Conservation (phyloP, 176 grass and related monocot genomes). For the Chloris gayana region DNA sequence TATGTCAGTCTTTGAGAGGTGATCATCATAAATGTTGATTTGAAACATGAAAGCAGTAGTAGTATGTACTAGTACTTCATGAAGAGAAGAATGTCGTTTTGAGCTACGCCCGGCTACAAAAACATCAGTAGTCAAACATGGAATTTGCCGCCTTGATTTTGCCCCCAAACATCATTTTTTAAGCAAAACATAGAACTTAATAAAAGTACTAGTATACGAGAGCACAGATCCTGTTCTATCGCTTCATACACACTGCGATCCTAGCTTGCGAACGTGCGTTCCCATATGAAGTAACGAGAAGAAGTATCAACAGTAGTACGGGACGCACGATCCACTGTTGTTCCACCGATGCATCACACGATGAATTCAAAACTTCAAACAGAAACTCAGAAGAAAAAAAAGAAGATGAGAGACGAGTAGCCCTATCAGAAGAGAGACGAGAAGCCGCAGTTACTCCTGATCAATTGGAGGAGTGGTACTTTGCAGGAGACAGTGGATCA, state of each 20-base stretch:
- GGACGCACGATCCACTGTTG: too few relatives aligned
- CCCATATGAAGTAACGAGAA: background rate
- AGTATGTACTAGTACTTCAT: background rate
- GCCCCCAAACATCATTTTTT: too few relatives aligned
- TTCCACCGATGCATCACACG: background rate
- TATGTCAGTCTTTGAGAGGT: constrained; percentile 13
- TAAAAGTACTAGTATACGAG: too few relatives aligned
- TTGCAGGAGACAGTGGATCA: background rate
- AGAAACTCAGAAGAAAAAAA: background rate
- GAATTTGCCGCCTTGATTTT: too few relatives aligned
- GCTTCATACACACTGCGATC: background rate
- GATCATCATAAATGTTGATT: constrained; percentile 17
- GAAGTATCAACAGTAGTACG: background rate
- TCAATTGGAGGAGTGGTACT: background rate
- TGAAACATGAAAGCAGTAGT: background rate
- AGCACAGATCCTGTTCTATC: background rate
- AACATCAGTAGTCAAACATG: too few relatives aligned
- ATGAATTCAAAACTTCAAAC: background rate
- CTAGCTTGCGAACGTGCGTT: background rate
- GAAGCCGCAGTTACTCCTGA: background rate
- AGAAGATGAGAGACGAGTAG: background rate
- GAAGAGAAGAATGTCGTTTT: background rate
- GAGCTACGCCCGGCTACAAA: too few relatives aligned
- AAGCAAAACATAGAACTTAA: too few relatives aligned
- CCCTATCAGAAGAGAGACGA: background rate